phyloP scores from a whole-genome alignment of 2,329 filamentous ascomycete genomes.

The Ilyonectria mors-panacis region DNA sequence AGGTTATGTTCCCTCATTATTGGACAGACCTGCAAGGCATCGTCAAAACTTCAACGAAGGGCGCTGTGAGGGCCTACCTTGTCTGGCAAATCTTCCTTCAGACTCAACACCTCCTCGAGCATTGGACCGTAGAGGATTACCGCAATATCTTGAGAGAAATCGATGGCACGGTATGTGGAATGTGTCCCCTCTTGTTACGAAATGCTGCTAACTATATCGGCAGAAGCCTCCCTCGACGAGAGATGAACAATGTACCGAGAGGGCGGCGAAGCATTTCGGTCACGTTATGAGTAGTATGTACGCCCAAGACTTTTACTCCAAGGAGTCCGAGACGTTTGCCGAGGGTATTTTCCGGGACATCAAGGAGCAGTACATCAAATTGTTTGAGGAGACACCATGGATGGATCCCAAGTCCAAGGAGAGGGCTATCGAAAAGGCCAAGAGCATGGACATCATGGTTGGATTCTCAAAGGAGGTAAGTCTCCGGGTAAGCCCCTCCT shows the following conservation, averaged over 20 bases:
- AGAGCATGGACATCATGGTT: conserved; percentile 9
- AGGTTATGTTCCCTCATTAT: conserved; percentile 30
- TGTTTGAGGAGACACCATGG: conserved; percentile 27
- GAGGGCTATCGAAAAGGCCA: conserved; percentile 19
- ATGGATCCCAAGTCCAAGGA: conserved; percentile 15
- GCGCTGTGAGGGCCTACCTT: conserved; percentile 31
- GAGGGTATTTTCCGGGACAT: conserved; percentile 13
- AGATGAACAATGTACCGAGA: conserved; percentile 13
- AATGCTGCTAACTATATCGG: conserved; percentile 10
- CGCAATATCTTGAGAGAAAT: conserved; percentile 3
- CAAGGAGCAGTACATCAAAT: conserved; percentile 10
- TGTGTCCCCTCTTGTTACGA: background rate
- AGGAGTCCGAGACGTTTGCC: background rate
- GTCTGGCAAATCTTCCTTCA: conserved; percentile 38
- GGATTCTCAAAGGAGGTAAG: conserved; percentile 24
- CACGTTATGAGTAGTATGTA: conserved; percentile 23
- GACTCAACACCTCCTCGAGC: conserved; percentile 26
- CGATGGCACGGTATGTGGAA: conserved; percentile 21
- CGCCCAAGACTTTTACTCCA: conserved; percentile 8
- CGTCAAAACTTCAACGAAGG: conserved; percentile 15
- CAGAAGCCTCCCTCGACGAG: background rate
- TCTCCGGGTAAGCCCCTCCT: background rate
- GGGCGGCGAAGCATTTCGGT: conserved; percentile 27
- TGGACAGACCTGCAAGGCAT: conserved; percentile 18
- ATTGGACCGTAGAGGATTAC: background rate